Evolutionary conservation across 768 basidiomycete genomes (phyloP), one percentile per base, ranked within the genome.

Genomic region (Russula abietina): DNA sequence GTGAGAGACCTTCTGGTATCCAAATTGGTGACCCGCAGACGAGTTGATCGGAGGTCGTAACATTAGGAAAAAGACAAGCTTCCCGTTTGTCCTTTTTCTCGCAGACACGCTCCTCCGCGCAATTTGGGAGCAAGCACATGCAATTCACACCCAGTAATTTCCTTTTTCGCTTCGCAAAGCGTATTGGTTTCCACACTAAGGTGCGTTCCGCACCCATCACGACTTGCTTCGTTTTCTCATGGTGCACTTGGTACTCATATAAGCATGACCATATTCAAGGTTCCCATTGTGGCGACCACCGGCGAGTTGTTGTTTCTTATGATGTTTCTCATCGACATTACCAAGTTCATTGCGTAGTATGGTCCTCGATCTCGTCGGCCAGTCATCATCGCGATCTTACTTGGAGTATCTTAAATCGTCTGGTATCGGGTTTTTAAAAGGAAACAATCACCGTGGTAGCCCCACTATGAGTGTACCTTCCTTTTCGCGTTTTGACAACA

Each of bases 61-160:
- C 68, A 4, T 71, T 67, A 16, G 68, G 57, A 22, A 73, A 77
- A 69, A 73, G 91, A 54, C 32, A 16, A 24, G 1, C 17, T 51
- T 14, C 3, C 54, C 4, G 10, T 41, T 52, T 41, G 6, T 26
- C 19, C 26, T 57, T 53, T 22, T 30, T 8, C 26, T 14, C 10
- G 12, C 32, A 12, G 83, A 80, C 62, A 77, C 79, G 1, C 72
- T 76, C 4, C 79, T 86, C 30, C 82, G 90, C 10, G 81, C 82
- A 1, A 89, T 93, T 43, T 91, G 91, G 0, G 84, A 81, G 61
- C 79, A 86, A 4, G 90, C 90, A 1, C 86, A 89, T 66, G 78
- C 91, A 0, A 71, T 92, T 60, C 92, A 95, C 70, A 77, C 81
- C 2, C 78, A 92, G 68, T n/a, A n/a, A n/a, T n/a, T n/a, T 73